Evolutionary conservation across 2,329 filamentous ascomycete genomes (phyloP).

Genomic region (Aspergillus candidus): DNA sequence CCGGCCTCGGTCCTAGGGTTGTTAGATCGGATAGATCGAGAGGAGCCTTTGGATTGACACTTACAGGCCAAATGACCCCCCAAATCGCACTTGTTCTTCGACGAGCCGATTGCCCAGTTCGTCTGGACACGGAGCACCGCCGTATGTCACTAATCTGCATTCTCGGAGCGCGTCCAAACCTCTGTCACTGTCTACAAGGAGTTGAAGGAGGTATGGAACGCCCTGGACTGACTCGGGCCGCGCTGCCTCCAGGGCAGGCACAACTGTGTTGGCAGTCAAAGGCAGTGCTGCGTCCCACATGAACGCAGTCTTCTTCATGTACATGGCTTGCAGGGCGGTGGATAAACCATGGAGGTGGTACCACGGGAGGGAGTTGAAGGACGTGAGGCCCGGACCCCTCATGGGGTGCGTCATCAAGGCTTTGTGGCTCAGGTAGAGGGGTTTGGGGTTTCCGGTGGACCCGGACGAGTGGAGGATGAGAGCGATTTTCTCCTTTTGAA

Average conservation of each 20-base stretch:
- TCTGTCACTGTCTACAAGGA: conserved; percentile 32
- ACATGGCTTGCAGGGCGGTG: conserved; percentile 41
- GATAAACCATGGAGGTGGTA: conserved; percentile 42
- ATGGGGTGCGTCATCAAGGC: conserved; percentile 34
- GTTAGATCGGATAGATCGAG: conserved; percentile 5
- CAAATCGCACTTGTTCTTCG: conserved; percentile 31
- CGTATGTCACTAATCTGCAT: conserved; percentile 38
- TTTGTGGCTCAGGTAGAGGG: conserved; percentile 40
- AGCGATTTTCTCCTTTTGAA: conserved; percentile 27
- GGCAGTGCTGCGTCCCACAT: conserved; percentile 39
- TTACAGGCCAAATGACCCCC: conserved; percentile 39
- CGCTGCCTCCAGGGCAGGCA: conserved; percentile 31
- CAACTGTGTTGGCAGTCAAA: conserved; percentile 32
- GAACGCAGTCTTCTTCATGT: conserved; percentile 37
- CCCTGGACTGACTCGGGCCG: conserved; percentile 37
- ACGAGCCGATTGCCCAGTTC: conserved; percentile 38
- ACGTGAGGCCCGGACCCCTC: conserved; percentile 32
- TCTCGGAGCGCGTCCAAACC: conserved; percentile 32
- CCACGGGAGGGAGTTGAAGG: conserved; percentile 42
- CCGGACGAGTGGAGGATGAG: conserved; percentile 46
- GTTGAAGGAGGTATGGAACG: conserved; percentile 39
- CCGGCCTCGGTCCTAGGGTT: conserved; percentile 39
- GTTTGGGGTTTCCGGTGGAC: conserved; percentile 45
- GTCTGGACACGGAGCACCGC: conserved; percentile 39
- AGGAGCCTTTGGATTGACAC: conserved; percentile 6